Evolutionary conservation across 192 early-diverging fungal genomes (phyloP).

Genomic region (Phycomyces blakesleeanus): DNA sequence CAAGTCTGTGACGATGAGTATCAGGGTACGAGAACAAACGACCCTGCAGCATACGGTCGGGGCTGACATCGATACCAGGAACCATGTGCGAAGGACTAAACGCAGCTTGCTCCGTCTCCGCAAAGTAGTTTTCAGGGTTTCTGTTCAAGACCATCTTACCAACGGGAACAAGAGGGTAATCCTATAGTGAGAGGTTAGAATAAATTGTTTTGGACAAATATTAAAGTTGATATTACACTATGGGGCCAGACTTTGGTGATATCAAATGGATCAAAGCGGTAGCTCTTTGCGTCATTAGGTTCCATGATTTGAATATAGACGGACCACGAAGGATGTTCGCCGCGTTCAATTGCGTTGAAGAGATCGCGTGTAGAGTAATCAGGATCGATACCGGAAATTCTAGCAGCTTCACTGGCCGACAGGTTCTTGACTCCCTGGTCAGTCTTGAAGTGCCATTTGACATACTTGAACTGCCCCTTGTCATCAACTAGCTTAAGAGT

Average conservation of each 20-base stretch:
- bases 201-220: neutral
- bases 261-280: constrained; percentile 76
- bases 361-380: constrained; percentile 77
- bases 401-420: constrained; percentile 54
- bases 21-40: constrained; percentile 83
- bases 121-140: constrained; percentile 84
- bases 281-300: constrained; percentile 66
- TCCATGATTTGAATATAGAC: constrained; percentile 73
- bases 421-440: constrained; percentile 77
- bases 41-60: constrained; percentile 82
- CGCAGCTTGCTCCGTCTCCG: constrained; percentile 80
- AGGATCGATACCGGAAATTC: constrained; percentile 59
- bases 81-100: constrained; percentile 77
- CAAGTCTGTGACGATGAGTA: constrained; percentile 83
- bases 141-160: constrained; percentile 77
- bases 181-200: constrained; percentile 29
- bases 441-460: constrained; percentile 87
- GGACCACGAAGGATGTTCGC: constrained; percentile 69
- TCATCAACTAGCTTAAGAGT: constrained; percentile 69
- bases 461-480: constrained; percentile 63
- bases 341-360: constrained; percentile 65
- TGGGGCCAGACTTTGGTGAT: constrained; percentile 83
- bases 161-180: constrained; percentile 71
- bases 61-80: constrained; percentile 75
- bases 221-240: constrained; percentile 32